Evolutionary conservation across 805 yeast species (phyloP), one percentile per base, ranked within the genome.

Genomic region (Kurtzmaniella cleridarum): DNA sequence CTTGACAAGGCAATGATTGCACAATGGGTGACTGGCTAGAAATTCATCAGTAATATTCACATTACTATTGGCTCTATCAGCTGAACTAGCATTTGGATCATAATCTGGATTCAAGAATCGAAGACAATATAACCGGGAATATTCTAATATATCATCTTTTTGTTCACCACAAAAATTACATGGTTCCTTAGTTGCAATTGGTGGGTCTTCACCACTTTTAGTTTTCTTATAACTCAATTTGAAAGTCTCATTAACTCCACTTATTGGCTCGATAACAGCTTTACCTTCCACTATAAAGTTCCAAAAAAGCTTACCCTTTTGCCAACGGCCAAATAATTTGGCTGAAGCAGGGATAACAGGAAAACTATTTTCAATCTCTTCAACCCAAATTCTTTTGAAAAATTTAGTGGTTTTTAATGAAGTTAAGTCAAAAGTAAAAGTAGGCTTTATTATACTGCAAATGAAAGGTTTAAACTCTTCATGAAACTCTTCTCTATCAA

Each of bases 81-180:
- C 44, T 7, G 59, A 47, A 2, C 52, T 32, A 3, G 51, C 38
- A 5, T 50, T 45, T 5, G 61, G 58, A 39, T 59, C 60, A 13
- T 58, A 62, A 6, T 51, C 54, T 17, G 65, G 53, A 33, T 52
- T 70, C 60, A 38, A 75, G 63, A 68, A 51, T 45, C 79, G 81
- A 53, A 90, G 64, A 40, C 75, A 73, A 55, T 89, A 85, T 46
- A 87, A 61, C 45, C 98, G 75, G 2, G 91, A 82, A 59, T 86
- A 89, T 47, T 82, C 84, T 43, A 85, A 66, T 40, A 77, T 71
- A 50, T 80, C 87, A 52, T 75, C 73, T 43, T 95, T 72, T 10
- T 62, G 55, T 58, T 90, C 97, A 5, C 90, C 91, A 65, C 98
- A 91, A 32, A 91, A 67, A 3, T 89, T 71, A 62, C 98, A 91